A percentile compares a stretch with the other conserved stretches of the same genome.
These are phyloP conservation scores for Aspergillus udagawae DNA, from an alignment of 2,329 filamentous ascomycete species.

Conservation along the genomic window DNA sequence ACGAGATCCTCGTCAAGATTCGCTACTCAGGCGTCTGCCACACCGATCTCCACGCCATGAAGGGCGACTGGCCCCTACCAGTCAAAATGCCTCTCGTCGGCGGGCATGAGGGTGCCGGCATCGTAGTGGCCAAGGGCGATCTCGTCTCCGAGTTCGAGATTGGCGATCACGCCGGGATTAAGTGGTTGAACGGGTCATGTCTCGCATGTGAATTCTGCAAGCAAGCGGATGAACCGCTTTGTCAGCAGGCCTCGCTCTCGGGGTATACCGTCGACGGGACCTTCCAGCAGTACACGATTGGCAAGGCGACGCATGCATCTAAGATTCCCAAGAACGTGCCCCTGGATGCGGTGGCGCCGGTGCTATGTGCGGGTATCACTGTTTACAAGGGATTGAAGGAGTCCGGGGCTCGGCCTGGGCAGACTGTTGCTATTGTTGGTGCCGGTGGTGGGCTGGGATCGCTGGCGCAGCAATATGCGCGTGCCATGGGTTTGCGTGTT, in stretches of 20 bases:
- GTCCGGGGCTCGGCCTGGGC: constrained; percentile 32
- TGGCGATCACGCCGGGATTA: constrained; percentile 21
- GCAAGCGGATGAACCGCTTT: constrained; percentile 14
- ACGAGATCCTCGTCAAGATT: constrained; percentile 10
- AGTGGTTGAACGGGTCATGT: constrained; percentile 18
- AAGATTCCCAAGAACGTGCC: constrained; percentile 16
- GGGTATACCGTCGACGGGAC: constrained; percentile 16
- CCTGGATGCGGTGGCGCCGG: constrained; percentile 16
- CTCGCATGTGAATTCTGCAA: constrained; percentile 17
- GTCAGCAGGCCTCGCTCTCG: constrained; percentile 11
- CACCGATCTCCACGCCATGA: constrained; percentile 4
- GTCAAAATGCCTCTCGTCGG: constrained; percentile 4
- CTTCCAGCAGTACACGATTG: constrained; percentile 19
- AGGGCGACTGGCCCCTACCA: constrained; percentile 5
- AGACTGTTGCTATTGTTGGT: constrained; percentile 27
- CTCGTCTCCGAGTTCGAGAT: constrained; percentile 15
- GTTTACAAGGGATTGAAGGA: constrained; percentile 18
- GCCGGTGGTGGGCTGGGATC: constrained; percentile 62
- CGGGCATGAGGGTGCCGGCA: constrained; percentile 47
- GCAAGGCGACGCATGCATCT: constrained; percentile 12
- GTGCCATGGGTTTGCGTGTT: constrained; percentile 77
- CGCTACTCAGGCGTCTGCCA: constrained; percentile 10
- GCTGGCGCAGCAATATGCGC: constrained; percentile 80
- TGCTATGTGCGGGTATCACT: constrained; percentile 21
- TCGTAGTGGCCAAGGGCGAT: constrained; percentile 35